phyloP scores from a whole-genome alignment of 1,284 basidiomycete species.

The Neolentinus lepideus region DNA sequence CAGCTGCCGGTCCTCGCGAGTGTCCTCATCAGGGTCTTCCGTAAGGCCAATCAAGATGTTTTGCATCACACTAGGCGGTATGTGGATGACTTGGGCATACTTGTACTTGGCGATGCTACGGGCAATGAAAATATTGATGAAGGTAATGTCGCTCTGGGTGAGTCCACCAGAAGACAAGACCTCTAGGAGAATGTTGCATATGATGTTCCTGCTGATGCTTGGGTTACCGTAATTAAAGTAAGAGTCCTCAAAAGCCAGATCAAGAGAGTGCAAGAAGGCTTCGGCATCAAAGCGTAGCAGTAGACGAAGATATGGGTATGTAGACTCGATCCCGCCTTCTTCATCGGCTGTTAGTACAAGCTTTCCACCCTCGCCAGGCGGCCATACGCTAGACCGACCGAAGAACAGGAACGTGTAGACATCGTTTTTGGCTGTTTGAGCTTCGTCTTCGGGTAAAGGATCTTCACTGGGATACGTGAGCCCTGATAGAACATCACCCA shows the following conservation, averaged over 20 bases:
- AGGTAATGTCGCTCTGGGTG: slow-evolving; percentile 61
- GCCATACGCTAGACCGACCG: slow-evolving; percentile 78
- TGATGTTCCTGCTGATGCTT: slow-evolving; percentile 69
- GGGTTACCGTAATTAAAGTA: slow-evolving; percentile 78
- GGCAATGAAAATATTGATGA: slow-evolving; percentile 93
- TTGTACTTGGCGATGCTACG: slow-evolving; percentile 98
- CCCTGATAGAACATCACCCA: slow-evolving; percentile 84
- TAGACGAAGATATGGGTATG: slow-evolving; percentile 85
- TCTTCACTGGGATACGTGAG: slow-evolving; percentile 84
- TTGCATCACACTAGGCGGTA: slow-evolving; percentile 65
- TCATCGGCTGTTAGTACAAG: slow-evolving; percentile 69
- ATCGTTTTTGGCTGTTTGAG: slow-evolving; percentile 58
- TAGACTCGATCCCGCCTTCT: slow-evolving; percentile 65
- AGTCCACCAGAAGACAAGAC: slow-evolving; percentile 55
- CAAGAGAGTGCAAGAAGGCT: slow-evolving; percentile 89
- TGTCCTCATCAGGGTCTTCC: slow-evolving; percentile 63
- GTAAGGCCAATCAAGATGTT: slow-evolving; percentile 76
- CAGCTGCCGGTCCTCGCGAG: slow-evolving; percentile 89
- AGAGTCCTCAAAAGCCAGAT: slow-evolving; percentile 91
- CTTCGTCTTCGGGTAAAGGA: slow-evolving; percentile 57
- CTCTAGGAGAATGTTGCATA: slow-evolving; percentile 84
- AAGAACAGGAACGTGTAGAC: slow-evolving; percentile 82
- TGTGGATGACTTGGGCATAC: slow-evolving; percentile 84
- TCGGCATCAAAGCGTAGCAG: slow-evolving; percentile 90
- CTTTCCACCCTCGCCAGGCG: slow-evolving; percentile 60